phyloP scores from a whole-genome alignment of 495 filamentous ascomycete species.

The Trichodelitschia bisporula region DNA sequence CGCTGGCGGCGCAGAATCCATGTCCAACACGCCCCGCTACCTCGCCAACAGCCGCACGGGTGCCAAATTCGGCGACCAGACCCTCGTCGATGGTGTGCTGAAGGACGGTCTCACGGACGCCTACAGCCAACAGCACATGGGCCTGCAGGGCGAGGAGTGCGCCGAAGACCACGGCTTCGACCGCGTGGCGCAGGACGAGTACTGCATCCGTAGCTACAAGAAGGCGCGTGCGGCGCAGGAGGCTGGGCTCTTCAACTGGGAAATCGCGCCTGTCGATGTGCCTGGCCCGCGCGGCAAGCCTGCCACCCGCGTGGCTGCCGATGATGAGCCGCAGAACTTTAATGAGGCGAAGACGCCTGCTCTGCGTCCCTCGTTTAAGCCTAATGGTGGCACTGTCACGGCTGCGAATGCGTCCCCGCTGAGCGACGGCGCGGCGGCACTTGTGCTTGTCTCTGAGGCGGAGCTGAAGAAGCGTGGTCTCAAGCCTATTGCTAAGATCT shows the following conservation, averaged over 20 bases:
- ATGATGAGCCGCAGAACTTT: constrained; percentile 94
- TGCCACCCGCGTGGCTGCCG: constrained; percentile 47
- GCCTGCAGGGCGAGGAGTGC: constrained; percentile 76
- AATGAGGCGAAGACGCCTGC: constrained; percentile 74
- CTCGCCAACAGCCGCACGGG: constrained; percentile 60
- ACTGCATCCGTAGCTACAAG: constrained; percentile 78
- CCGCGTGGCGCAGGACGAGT: constrained; percentile 70
- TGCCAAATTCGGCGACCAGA: constrained; percentile 73
- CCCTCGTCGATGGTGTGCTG: constrained; percentile 67
- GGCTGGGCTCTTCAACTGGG: constrained; percentile 48
- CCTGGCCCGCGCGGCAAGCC: constrained; percentile 78
- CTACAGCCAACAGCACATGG: constrained; percentile 87
- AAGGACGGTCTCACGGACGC: constrained; percentile 84
- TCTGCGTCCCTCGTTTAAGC: constrained; percentile 67
- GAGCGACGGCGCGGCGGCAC: constrained; percentile 75
- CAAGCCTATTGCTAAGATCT: constrained; percentile 81
- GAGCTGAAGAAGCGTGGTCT: constrained; percentile 71
- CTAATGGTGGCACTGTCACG: constrained; percentile 69
- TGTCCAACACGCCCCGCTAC: constrained; percentile 97
- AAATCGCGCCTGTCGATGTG: constrained; percentile 81
- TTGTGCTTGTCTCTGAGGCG: constrained; percentile 75
- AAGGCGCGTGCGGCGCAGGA: constrained; percentile 71
- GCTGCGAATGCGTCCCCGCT: constrained; percentile 94
- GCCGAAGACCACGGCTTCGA: constrained; percentile 57
- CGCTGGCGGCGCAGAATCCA: constrained; percentile 85